Conservation (phyloP, 352 stramenopile genomes). For the Phytophthora megakarya region DNA sequence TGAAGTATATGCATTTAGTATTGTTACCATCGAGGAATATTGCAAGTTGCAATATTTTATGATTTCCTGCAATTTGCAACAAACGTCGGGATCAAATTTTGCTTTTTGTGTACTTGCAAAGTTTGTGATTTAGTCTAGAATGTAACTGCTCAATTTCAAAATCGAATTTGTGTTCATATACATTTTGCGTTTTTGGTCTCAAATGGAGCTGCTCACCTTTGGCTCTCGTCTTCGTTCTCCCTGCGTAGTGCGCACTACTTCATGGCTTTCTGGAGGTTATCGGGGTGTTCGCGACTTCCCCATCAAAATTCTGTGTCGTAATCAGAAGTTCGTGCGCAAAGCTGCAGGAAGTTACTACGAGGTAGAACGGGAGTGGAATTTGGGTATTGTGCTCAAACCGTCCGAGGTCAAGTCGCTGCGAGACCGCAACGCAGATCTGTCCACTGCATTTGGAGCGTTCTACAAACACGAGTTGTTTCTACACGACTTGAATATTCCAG, state of each 20-base stretch:
- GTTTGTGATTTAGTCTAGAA: no score
- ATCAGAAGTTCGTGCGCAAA: slow-evolving; percentile 71
- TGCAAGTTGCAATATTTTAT: no score
- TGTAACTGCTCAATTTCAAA: no score
- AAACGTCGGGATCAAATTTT: no score
- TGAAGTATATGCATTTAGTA: no score
- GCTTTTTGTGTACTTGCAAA: no score
- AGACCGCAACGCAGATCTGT: slow-evolving; percentile 68
- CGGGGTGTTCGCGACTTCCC: slow-evolving; percentile 60
- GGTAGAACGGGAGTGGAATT: slow-evolving; percentile 76
- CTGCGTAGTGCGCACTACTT: not conserved
- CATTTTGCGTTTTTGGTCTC: no score
- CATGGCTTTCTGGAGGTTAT: slow-evolving; percentile 13
- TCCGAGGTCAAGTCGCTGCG: slow-evolving; percentile 83
- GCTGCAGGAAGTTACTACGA: slow-evolving; percentile 47
- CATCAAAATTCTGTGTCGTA: slow-evolving; percentile 64
- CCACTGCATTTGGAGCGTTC: slow-evolving; percentile 75
- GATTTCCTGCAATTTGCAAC: no score
- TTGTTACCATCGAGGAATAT: no score
- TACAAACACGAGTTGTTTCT: slow-evolving; percentile 77
- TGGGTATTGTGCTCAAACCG: slow-evolving; percentile 72
- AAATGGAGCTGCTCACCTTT: no score
- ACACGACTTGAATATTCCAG: slow-evolving; percentile 80
- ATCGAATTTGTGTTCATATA: no score
- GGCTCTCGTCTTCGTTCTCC: not conserved